These are phyloP conservation scores for Leptosphaerulina australis DNA, from an alignment of 2,329 filamentous ascomycete genomes.

Conservation along the genomic window DNA sequence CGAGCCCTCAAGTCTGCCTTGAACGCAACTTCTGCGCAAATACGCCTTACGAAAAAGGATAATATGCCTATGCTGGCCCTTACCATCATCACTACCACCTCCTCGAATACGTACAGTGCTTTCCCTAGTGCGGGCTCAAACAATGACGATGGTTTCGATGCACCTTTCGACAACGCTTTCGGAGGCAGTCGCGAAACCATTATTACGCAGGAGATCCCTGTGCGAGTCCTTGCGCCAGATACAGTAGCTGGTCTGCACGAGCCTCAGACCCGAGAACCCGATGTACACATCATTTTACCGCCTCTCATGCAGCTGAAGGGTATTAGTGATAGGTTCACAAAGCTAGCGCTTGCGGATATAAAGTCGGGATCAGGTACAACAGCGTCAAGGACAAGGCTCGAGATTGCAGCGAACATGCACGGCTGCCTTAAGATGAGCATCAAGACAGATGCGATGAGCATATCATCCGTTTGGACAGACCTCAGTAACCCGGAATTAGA, in stretches of 20 bases:
- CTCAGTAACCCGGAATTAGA: constrained; percentile 89
- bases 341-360: constrained; percentile 61
- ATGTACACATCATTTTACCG: constrained; percentile 91
- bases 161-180: constrained; percentile 33
- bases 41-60: constrained; percentile 93
- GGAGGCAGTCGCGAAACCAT: constrained; percentile 80
- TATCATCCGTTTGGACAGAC: constrained; percentile 83
- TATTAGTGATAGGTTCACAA: constrained; percentile 94
- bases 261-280: constrained; percentile 85
- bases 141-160: constrained; percentile 37
- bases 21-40: constrained; percentile 78
- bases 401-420: constrained; percentile 93
- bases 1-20: constrained; percentile 89
- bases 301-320: constrained; percentile 86
- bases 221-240: constrained; percentile 82
- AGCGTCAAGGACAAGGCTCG: constrained; percentile 63
- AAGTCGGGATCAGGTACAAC: constrained; percentile 46
- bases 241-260: constrained; percentile 94
- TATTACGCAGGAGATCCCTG: constrained; percentile 95
- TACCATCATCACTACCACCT: constrained; percentile 79
- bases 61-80: constrained; percentile 84
- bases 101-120: constrained; percentile 54
- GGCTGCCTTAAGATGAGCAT: constrained; percentile 81
- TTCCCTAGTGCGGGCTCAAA: constrained; percentile 36
- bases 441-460: constrained; percentile 80